Conservation (phyloP, 2,329 filamentous ascomycete species). For the Aspergillus piperis region DNA sequence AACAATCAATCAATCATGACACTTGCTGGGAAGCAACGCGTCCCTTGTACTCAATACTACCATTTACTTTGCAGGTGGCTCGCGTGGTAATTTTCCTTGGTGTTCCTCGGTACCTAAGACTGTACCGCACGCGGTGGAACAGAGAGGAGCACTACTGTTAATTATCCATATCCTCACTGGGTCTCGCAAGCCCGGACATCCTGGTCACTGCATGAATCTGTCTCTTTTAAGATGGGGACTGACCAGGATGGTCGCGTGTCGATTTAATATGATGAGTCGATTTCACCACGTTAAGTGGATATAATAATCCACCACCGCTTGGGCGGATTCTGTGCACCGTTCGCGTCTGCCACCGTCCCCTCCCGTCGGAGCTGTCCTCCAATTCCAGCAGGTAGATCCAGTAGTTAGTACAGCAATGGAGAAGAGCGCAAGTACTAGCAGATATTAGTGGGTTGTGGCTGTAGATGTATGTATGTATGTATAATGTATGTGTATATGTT, state of each 20-base stretch:
- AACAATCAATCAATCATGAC: too few species aligned
- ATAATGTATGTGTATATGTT: too few species aligned
- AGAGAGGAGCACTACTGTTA: not conserved
- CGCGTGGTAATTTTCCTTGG: not conserved
- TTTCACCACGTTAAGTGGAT: conserved; percentile 7
- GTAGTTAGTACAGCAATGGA: too few species aligned
- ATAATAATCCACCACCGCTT: not conserved
- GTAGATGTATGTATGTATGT: too few species aligned
- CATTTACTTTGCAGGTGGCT: not conserved
- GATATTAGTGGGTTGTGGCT: too few species aligned
- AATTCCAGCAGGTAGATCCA: too few species aligned
- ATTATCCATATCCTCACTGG: not conserved
- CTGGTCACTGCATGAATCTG: conserved; percentile 11
- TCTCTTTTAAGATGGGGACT: conserved; percentile 3
- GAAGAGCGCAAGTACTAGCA: too few species aligned
- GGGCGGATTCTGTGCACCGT: not conserved
- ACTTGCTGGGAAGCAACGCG: too few species aligned
- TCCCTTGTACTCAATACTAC: too few species aligned
- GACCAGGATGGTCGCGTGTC: conserved; percentile 9
- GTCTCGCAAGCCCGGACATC: not conserved
- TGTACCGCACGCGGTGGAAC: not conserved
- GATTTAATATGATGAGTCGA: conserved; percentile 9
- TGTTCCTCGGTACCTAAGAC: not conserved
- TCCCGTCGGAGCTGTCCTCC: not conserved
- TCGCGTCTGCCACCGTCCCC: not conserved